These are phyloP conservation scores for Nadsonia fulvescens DNA, from an alignment of 805 yeast genomes.

Conservation along the genomic window DNA sequence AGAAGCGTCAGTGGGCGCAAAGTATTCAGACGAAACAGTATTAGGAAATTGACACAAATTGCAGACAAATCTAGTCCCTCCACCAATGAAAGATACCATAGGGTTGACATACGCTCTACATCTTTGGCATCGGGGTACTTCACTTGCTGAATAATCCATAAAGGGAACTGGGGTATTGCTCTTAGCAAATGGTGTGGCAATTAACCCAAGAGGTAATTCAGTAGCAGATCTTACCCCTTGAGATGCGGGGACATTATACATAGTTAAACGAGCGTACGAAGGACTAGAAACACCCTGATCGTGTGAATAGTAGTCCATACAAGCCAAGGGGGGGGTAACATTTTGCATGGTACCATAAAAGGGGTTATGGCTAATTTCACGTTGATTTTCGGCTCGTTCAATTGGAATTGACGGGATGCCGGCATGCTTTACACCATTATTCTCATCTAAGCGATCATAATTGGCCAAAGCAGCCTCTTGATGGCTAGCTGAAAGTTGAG, in stretches of 20 bases:
- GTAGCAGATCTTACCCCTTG: constrained; percentile 53
- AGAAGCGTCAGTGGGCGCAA: constrained; percentile 38
- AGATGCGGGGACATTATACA: constrained; percentile 67
- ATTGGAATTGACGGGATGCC: constrained; percentile 22
- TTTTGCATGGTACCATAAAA: constrained; percentile 57
- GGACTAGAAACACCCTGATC: constrained; percentile 85
- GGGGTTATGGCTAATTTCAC: constrained; percentile 18
- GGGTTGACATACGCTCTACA: constrained; percentile 88
- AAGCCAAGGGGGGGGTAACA: constrained; percentile 69
- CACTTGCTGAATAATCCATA: constrained; percentile 41
- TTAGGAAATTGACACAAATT: constrained; percentile 74
- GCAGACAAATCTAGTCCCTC: constrained; percentile 52
- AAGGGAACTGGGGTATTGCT: constrained; percentile 35
- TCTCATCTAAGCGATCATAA: constrained; percentile 2
- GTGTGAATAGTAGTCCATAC: constrained; percentile 44
- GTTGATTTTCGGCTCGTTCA: constrained; percentile 17
- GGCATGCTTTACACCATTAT: constrained; percentile 1
- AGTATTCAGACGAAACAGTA: constrained; percentile 48
- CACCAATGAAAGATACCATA: constrained; percentile 44
- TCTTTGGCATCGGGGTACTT: constrained; percentile 80
- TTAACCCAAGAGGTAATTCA: constrained; percentile 63
- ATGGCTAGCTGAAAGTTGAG: constrained; percentile 1
- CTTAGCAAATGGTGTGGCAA: constrained; percentile 74
- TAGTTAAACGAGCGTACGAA: constrained; percentile 53
- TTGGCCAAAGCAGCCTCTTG: constrained; percentile 5